Percentiles rank a stretch among this genome's conserved stretches.
These are phyloP conservation scores for Dentipellis sp. DNA, from an alignment of 768 basidiomycete genomes.

Conservation along the genomic window DNA sequence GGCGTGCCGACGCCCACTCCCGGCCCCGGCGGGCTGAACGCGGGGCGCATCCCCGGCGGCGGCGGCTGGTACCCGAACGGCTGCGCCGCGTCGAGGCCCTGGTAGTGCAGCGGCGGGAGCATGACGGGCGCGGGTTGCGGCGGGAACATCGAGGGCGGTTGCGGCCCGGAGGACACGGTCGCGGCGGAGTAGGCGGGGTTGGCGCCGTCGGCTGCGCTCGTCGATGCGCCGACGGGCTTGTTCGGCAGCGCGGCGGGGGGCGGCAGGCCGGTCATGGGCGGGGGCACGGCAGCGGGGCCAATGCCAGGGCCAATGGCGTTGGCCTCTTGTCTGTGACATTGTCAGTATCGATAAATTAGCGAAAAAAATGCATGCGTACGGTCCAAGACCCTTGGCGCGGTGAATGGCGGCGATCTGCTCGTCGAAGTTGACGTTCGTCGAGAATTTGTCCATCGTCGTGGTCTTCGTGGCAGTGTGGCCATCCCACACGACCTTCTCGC, in stretches of 20 bases:
- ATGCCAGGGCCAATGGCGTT: slow-evolving; percentile 85
- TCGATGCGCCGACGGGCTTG: slow-evolving; percentile 29
- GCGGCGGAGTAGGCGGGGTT: slow-evolving; percentile 65
- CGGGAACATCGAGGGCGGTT: slow-evolving; percentile 70
- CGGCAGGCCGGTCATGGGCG: slow-evolving; percentile 39
- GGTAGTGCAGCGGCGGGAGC: slow-evolving; percentile 80
- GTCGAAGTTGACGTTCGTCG: slow-evolving; percentile 88
- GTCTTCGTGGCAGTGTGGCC: slow-evolving; percentile 95
- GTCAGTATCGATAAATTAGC: slow-evolving; percentile 8
- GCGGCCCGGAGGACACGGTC: slow-evolving; percentile 85
- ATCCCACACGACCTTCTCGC: slow-evolving; percentile 97
- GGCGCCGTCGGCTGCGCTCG: slow-evolving; percentile 18
- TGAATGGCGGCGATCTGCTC: slow-evolving; percentile 98
- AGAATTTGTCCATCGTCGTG: slow-evolving; percentile 87
- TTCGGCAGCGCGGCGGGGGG: slow-evolving; percentile 69
- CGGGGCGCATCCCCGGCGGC: slow-evolving; percentile 20
- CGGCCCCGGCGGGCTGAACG: slow-evolving; percentile 61
- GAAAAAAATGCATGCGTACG: slow-evolving; percentile 35
- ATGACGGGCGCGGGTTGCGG: slow-evolving; percentile 58
- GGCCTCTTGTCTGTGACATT: slow-evolving; percentile 47
- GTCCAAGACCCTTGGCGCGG: slow-evolving; percentile 82
- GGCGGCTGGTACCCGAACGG: slow-evolving; percentile 76
- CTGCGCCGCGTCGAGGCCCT: slow-evolving; percentile 66
- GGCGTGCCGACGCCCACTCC: slow-evolving; percentile 29
- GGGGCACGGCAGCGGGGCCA: slow-evolving; percentile 68